A percentile compares a stretch with the other conserved stretches of the same genome.
These are phyloP conservation scores for Wickerhamomyces xylosicus DNA, from an alignment of 805 yeast species.

Conservation along the genomic window DNA sequence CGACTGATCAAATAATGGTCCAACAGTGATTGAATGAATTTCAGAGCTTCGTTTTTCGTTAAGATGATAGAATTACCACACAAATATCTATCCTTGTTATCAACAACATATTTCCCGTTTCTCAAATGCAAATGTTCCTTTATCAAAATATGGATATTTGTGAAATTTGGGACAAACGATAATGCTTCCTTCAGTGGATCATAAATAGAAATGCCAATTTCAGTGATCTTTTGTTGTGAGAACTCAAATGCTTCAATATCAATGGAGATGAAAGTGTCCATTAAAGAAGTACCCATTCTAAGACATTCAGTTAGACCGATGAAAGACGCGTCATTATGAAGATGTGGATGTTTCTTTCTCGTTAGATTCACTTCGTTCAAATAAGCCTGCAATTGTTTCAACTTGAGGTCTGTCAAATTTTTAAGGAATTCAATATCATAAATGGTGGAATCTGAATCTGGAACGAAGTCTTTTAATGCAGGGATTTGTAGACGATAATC, in stretches of 20 bases:
- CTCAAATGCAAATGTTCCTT: conserved; percentile 29
- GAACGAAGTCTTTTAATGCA: neutral
- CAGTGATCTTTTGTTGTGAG: conserved; percentile 34
- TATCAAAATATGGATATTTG: conserved; percentile 33
- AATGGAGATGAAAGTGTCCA: conserved; percentile 24
- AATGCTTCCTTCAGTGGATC: conserved; percentile 38
- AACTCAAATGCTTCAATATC: conserved; percentile 52
- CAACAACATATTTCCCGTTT: conserved; percentile 46
- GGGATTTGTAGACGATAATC: neutral
- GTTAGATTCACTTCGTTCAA: neutral
- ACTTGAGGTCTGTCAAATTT: neutral
- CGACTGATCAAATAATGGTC: conserved; percentile 30
- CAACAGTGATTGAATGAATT: conserved; percentile 31
- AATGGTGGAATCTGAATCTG: neutral
- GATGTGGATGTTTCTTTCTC: neutral
- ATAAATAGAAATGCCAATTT: conserved; percentile 46
- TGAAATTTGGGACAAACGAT: conserved; percentile 29
- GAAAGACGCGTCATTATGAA: neutral
- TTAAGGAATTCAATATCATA: neutral
- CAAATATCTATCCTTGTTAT: conserved; percentile 38
- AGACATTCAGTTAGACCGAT: neutral
- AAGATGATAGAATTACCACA: conserved; percentile 39
- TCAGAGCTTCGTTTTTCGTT: conserved; percentile 24
- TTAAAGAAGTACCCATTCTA: neutral
- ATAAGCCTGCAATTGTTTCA: neutral